A percentile compares a stretch with the other conserved stretches of the same genome.
Evolutionary conservation across 768 basidiomycete species (phyloP).

Genomic region (Calvatia gigantea): DNA sequence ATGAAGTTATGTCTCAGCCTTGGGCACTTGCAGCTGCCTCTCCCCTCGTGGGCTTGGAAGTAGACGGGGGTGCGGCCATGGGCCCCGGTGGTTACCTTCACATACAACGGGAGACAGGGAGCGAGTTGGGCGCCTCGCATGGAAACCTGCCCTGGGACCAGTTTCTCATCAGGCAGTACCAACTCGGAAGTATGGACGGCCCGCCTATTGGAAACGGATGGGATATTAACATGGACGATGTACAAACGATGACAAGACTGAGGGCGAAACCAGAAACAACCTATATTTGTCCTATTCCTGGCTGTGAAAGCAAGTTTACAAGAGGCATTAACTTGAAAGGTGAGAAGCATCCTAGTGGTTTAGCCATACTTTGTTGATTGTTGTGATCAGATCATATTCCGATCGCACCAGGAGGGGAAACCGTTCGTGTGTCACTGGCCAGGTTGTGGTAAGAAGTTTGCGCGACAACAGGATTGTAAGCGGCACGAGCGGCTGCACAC

Average conservation of each 20-base stretch:
- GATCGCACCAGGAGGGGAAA: constrained; percentile 92
- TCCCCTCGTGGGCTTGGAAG: background rate
- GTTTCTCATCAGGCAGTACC: constrained; percentile 21
- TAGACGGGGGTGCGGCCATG: constrained; percentile 4
- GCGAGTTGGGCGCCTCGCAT: constrained; percentile 57
- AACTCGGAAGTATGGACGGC: constrained; percentile 18
- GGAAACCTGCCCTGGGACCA: constrained; percentile 53
- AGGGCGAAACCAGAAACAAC: constrained; percentile 90
- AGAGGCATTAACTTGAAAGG: constrained; percentile 92
- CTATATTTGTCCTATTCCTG: constrained; percentile 78
- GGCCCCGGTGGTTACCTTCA: constrained; percentile 15
- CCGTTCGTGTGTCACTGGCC: constrained; percentile 96
- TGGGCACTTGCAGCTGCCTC: constrained; percentile 5
- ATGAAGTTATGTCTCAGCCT: background rate
- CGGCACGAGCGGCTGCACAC: constrained; percentile 93
- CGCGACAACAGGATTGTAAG: constrained; percentile 94
- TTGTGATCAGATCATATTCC: constrained; percentile 72
- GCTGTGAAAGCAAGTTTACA: constrained; percentile 87
- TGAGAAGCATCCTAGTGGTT: constrained; percentile 26
- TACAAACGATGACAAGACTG: constrained; percentile 85
- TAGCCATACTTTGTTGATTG: background rate
- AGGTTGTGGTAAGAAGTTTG: constrained; percentile 92
- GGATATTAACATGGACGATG: constrained; percentile 37
- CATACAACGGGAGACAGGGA: constrained; percentile 39
- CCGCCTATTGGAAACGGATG: constrained; percentile 19